phyloP scores from a whole-genome alignment of 176 grass and related monocot genomes.

The Eleusine indica region DNA sequence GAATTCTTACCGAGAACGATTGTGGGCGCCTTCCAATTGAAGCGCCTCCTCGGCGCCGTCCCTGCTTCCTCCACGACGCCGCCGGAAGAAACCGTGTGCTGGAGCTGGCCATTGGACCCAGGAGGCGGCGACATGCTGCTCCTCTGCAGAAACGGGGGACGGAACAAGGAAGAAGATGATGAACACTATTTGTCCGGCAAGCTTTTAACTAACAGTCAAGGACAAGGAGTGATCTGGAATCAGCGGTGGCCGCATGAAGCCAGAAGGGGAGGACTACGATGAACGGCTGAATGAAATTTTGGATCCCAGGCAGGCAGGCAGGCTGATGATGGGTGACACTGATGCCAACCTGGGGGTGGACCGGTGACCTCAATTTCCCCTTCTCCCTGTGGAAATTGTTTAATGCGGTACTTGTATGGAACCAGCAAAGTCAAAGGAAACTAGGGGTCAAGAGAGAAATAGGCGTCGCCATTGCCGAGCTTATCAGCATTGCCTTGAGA shows the following conservation, averaged over 20 bases:
- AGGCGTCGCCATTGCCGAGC: background rate
- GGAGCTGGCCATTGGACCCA: constrained; percentile 4
- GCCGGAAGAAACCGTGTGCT: background rate
- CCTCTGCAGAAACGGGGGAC: background rate
- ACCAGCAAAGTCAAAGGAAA: background rate
- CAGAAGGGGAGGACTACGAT: background rate
- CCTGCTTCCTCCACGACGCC: background rate
- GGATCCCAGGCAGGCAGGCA: background rate
- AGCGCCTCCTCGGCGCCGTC: background rate
- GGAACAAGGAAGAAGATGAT: background rate
- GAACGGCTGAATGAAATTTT: background rate
- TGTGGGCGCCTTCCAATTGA: constrained; percentile 31
- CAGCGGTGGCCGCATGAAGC: background rate
- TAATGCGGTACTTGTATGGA: background rate
- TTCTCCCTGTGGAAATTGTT: background rate
- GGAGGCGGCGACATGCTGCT: constrained; percentile 23
- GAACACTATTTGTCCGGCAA: background rate
- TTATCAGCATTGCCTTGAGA: background rate
- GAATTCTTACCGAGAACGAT: constrained; percentile 23
- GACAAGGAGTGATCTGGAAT: background rate
- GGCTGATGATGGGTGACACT: background rate
- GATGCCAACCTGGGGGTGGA: background rate
- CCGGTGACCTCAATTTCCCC: background rate
- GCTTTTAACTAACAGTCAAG: background rate
- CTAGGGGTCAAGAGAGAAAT: background rate